These are phyloP conservation scores for Cystobasidiopsis lactophilus DNA, from an alignment of 768 basidiomycete species.

Conservation along the genomic window DNA sequence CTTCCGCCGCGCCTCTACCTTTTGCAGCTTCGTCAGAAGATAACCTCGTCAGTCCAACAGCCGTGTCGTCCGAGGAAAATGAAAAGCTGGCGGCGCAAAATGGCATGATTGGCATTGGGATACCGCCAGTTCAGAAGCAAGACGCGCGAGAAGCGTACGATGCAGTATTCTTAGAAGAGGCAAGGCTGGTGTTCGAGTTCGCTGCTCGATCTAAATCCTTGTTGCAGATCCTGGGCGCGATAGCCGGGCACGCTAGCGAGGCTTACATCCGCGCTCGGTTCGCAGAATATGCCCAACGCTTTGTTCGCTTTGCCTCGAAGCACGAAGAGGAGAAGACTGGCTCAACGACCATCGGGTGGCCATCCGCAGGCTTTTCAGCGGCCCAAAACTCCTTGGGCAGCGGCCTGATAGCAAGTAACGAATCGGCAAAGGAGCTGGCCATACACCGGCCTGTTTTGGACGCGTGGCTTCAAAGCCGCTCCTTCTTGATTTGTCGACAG, in stretches of 20 bases:
- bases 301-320: conserved; percentile 67
- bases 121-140: background rate
- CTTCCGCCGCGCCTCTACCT: conserved; percentile 24
- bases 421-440: conserved; percentile 39
- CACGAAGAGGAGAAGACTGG: conserved; percentile 70
- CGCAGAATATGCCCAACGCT: conserved; percentile 65
- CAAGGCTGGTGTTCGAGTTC: conserved; percentile 28
- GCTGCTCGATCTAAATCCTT: no score
- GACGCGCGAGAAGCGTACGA: conserved; percentile 40
- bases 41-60: background rate
- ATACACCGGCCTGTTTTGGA: conserved; percentile 68
- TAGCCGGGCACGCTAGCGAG: conserved; percentile 82
- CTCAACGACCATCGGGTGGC: conserved; percentile 51
- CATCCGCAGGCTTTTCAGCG: conserved; percentile 30
- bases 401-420: conserved; percentile 53
- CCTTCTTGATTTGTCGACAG: conserved; percentile 47
- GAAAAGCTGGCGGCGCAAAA: background rate
- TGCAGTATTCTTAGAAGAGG: conserved; percentile 80
- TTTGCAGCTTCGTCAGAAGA: conserved; percentile 7
- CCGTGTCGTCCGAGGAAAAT: background rate
- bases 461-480: conserved; percentile 68
- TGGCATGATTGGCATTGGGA: background rate
- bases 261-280: conserved; percentile 66
- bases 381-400: conserved; percentile 36
- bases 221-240: conserved; percentile 53